Evolutionary conservation across 495 filamentous ascomycete species (phyloP), one percentile per base, ranked within the genome.

Genomic region (Xylaria flabelliformis): DNA sequence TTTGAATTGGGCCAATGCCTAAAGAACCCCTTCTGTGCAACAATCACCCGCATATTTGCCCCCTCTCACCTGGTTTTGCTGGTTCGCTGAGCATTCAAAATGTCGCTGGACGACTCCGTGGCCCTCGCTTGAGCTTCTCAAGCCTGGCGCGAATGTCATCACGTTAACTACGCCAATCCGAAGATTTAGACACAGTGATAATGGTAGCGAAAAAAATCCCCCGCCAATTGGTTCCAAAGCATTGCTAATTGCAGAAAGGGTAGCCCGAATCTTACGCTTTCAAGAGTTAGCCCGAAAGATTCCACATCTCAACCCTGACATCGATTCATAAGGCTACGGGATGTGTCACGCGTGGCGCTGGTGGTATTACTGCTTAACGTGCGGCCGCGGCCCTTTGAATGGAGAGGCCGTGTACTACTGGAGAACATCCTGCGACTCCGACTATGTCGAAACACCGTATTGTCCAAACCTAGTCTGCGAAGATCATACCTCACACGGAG

Each of bases 291-390:
- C 48, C 19, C 12, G 42, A 41, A 26, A 55, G 26, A 61, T 36
- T 17, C 58, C 29, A n/a, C 32, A 29, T 26, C 58, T 44, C 61
- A 42, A 64, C 29, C 46, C 26, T 51, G 32, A 56, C 32, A 21
- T 36, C 26, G 15, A 44, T 29, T 21, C 26, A 34, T 26, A 41
- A 46, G 24, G 19, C 44, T 36, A 58, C 67, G 61, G 13, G 8
- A 77, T 77, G 75, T 77, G 75, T 41, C 68, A 75, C 59, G 75
- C 75, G n/a, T 69, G 66, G 50, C 42, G 67, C 21, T 77, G 75
- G 75, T 72, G 62, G 53, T 77, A 71, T 56, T 77, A 71, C 21
- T 77, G 75, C 64, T 26, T 75, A 19, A 66, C 55, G 24, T 77
- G 75, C 51, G 73, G 75, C 51, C 67, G 75, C 12, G 75, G 75